Conservation (phyloP, 352 stramenopile species). For the Pythium biforme region DNA sequence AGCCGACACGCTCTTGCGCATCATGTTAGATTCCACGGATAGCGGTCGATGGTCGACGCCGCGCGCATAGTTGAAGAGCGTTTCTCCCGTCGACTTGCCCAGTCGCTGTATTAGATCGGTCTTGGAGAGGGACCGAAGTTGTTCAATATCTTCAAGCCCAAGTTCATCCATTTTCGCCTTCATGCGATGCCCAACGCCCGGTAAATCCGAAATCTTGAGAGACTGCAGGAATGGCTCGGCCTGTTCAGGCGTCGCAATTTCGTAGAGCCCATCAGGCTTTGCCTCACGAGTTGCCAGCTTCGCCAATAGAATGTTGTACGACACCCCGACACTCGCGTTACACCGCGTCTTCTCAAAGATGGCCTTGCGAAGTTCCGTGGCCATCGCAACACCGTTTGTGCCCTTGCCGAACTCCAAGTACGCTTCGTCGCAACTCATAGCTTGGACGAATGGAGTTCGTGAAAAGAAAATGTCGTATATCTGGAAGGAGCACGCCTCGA, state of each 20-base stretch:
- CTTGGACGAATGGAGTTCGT: slow-evolving; percentile 87
- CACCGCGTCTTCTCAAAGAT: slow-evolving; percentile 85
- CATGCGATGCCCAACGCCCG: slow-evolving; percentile 74
- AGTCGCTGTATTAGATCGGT: slow-evolving; percentile 54
- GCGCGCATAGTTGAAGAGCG: slow-evolving; percentile 71
- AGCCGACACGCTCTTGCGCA: slow-evolving; percentile 87
- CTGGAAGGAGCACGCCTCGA: slow-evolving; percentile 89
- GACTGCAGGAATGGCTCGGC: slow-evolving; percentile 65
- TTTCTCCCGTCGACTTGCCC: slow-evolving; percentile 67
- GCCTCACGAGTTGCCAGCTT: slow-evolving; percentile 92
- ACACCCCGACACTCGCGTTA: slow-evolving; percentile 91
- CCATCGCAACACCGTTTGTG: slow-evolving; percentile 67
- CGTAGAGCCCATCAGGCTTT: slow-evolving; percentile 90
- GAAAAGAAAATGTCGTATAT: slow-evolving; percentile 92
- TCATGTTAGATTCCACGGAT: slow-evolving; percentile 66
- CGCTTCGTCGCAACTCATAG: slow-evolving; percentile 96
- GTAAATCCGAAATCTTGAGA: slow-evolving; percentile 71
- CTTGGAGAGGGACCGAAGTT: slow-evolving; percentile 59
- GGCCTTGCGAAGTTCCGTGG: slow-evolving; percentile 58
- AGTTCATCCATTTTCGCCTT: slow-evolving; percentile 67
- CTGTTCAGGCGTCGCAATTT: slow-evolving; percentile 42
- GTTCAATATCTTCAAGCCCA: slow-evolving; percentile 54
- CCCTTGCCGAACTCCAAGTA: slow-evolving; percentile 87
- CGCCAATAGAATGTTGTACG: slow-evolving; percentile 92
- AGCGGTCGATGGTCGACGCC: slow-evolving; percentile 72